Conservation (phyloP, 345 rosid species). For the Salix caprea region DNA sequence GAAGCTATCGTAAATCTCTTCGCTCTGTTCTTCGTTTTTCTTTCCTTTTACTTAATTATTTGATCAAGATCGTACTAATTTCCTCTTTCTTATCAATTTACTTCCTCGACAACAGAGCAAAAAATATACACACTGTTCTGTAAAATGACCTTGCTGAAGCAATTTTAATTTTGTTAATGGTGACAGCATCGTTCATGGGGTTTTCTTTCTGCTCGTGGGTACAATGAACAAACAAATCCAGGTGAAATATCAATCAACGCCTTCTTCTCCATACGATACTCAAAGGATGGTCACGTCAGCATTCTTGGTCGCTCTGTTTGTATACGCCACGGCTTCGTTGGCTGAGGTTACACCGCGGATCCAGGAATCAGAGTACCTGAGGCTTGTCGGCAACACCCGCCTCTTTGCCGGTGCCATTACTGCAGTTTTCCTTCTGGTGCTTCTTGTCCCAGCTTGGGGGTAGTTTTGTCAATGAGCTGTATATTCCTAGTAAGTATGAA, state of each 20-base stretch:
- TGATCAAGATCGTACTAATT: too few species aligned
- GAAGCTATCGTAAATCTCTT: too few species aligned
- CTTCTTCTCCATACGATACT: background rate
- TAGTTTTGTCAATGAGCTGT: background rate
- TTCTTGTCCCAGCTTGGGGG: background rate
- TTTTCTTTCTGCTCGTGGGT: background rate
- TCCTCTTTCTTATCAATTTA: too few species aligned
- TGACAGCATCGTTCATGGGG: background rate
- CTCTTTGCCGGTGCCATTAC: background rate
- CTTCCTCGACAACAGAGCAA: too few species aligned
- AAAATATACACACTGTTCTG: too few species aligned
- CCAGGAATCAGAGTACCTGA: background rate
- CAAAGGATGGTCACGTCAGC: background rate
- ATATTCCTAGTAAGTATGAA: too few species aligned
- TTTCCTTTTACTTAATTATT: too few species aligned
- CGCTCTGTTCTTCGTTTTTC: too few species aligned
- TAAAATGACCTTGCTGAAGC: too few species aligned
- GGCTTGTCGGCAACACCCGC: background rate
- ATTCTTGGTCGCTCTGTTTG: background rate
- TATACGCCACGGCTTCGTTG: background rate
- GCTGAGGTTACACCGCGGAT: background rate
- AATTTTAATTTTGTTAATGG: background rate
- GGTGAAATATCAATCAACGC: background rate
- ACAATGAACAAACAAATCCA: background rate
- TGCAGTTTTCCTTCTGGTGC: background rate